phyloP scores from a whole-genome alignment of 805 yeast species.

The Metschnikowia aberdeeniae region DNA sequence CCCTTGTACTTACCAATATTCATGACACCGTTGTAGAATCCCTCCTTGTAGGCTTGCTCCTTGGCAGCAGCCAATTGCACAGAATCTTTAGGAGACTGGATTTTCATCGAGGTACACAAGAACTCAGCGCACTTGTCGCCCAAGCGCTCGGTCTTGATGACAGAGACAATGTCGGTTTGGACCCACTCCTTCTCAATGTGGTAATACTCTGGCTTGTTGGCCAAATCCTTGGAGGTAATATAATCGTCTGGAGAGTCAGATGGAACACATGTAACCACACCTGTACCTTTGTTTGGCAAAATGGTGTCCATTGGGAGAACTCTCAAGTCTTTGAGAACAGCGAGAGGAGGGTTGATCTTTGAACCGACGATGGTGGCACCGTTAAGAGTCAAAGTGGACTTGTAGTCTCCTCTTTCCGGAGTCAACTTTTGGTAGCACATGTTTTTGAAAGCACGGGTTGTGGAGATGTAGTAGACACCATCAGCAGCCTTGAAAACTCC shows the following conservation, averaged over 20 bases:
- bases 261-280: constrained; percentile 98
- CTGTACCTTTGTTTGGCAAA: constrained; percentile 93
- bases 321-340: constrained; percentile 64
- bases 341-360: constrained; percentile 78
- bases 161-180: constrained; percentile 61
- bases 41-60: constrained; percentile 94
- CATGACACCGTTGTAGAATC: constrained; percentile 86
- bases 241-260: constrained; percentile 98
- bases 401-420: constrained; percentile 77
- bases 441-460: constrained; percentile 94
- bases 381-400: constrained; percentile 51
- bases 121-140: constrained; percentile 87
- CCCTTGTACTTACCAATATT: constrained; percentile 79
- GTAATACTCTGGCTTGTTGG: constrained; percentile 87
- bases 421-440: constrained; percentile 94
- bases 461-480: constrained; percentile 73
- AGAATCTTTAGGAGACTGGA: constrained; percentile 90
- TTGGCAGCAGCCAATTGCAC: constrained; percentile 86
- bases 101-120: constrained; percentile 81
- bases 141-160: constrained; percentile 76
- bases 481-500: constrained; percentile 86
- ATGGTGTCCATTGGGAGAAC: constrained; percentile 98
- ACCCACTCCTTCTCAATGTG: constrained; percentile 87
- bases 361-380: constrained; percentile 85
- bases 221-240: constrained; percentile 78